Evolutionary conservation across 768 basidiomycete genomes (phyloP), one percentile per base, ranked within the genome.

Genomic region (Mycena indigotica): DNA sequence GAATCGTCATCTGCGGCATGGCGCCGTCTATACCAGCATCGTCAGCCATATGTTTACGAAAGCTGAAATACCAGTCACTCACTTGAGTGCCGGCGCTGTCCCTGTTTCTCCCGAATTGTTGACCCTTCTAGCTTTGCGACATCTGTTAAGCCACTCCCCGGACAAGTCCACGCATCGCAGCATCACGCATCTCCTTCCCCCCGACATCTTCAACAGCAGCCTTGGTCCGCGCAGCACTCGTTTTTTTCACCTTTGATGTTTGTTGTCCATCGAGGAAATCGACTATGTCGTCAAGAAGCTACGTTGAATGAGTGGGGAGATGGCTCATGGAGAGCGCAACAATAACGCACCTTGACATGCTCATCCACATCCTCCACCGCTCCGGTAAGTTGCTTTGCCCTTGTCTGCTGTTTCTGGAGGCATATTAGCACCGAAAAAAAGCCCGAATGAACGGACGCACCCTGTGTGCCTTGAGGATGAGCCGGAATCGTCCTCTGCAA

Each of bases 111-210:
- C n/a, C n/a, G n/a, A n/a, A n/a, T n/a, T n/a, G n/a, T n/a, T n/a
- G n/a, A n/a, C n/a, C n/a, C n/a, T n/a, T n/a, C n/a, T n/a, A n/a
- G n/a, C n/a, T n/a, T n/a, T n/a, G n/a, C n/a, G n/a, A n/a, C n/a
- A n/a, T n/a, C n/a, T n/a, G n/a, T n/a, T n/a, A n/a, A n/a, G n/a
- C n/a, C n/a, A n/a, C n/a, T n/a, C n/a, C n/a, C n/a, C 32, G 52
- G 2, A 61, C 60, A 10, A 50, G 13, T 3, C 57, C 61, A 8
- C 29, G 25, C 57, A 62, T 62, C 19, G 61, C 38, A 5, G 38
- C 48, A n/a, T 62, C 60, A 4, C 58, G 45, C 5, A 60, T 5
- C 38, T 60, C 50, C 23, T 45, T 19, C 2, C 44, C 60, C 3
- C 46, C 56, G 8, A 23, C n/a, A n/a, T 13, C 29, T 49, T 23